These are phyloP conservation scores for Debaryomyces subglobosus DNA, from an alignment of 1,139 yeast genomes.

Conservation along the genomic window DNA sequence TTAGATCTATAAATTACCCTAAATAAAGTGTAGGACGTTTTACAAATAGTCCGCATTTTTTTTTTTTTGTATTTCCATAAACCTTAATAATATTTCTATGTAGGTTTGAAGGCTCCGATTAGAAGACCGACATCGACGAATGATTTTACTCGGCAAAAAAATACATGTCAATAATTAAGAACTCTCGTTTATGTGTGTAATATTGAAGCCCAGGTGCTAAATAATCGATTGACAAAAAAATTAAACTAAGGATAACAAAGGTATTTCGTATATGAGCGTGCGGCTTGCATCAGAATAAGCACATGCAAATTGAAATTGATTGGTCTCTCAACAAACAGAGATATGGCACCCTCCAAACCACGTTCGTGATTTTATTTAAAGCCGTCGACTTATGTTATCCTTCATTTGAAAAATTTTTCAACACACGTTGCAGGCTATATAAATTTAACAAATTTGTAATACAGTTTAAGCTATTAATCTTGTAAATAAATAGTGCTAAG, in stretches of 20 bases:
- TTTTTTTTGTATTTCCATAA: not conserved
- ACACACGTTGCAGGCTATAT: not conserved
- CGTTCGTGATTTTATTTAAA: not conserved
- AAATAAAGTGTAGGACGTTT: not conserved
- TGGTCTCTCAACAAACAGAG: not conserved
- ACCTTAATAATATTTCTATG: not conserved
- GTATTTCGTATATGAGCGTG: not conserved
- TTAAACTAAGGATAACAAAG: not conserved
- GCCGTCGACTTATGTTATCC: not conserved
- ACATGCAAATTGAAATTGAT: not conserved
- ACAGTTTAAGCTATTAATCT: not conserved
- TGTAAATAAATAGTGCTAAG: not conserved
- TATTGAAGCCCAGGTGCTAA: not conserved
- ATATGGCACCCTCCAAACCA: not conserved
- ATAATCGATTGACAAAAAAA: not conserved
- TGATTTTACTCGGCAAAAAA: not conserved
- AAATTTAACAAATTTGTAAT: not conserved
- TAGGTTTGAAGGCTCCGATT: not conserved
- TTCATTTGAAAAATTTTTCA: not conserved
- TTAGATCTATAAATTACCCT: not conserved
- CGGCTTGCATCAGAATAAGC: not conserved
- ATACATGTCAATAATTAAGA: not conserved
- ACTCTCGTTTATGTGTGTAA: not conserved
- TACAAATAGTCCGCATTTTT: not conserved
- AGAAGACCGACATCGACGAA: not conserved